phyloP scores from a whole-genome alignment of 805 yeast species.

The Candida takata region DNA sequence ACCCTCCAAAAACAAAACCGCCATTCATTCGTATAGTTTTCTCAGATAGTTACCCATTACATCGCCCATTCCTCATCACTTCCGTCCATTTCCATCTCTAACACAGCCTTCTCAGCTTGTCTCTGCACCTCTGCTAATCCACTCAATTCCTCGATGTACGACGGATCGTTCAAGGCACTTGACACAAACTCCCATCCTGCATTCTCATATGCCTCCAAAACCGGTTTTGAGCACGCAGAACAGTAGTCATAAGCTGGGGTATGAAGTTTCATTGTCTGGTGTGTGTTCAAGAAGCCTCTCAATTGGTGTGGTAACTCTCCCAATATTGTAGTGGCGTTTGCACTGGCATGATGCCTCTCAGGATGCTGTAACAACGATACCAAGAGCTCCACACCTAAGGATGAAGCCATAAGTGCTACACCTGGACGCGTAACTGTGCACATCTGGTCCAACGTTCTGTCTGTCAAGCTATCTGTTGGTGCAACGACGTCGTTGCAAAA shows the following conservation, averaged over 20 bases:
- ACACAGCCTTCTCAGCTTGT: constrained; percentile 46
- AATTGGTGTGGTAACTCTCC: constrained; percentile 87
- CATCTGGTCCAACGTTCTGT: constrained; percentile 93
- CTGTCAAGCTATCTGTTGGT: constrained; percentile 81
- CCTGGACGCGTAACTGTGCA: constrained; percentile 99
- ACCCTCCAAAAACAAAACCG: too few species aligned
- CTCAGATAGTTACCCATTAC: background rate
- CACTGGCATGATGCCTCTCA: constrained; percentile 32
- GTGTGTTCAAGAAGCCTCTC: constrained; percentile 73
- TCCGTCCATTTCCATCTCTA: constrained; percentile 20
- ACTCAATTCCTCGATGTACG: constrained; percentile 66
- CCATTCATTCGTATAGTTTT: too few species aligned
- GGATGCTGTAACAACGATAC: constrained; percentile 70
- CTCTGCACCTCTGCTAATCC: constrained; percentile 72
- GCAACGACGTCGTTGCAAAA: constrained; percentile 95
- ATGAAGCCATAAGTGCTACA: constrained; percentile 80
- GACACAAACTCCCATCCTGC: constrained; percentile 80
- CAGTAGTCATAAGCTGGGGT: constrained; percentile 75
- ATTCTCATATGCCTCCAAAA: constrained; percentile 42
- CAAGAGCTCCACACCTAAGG: constrained; percentile 78
- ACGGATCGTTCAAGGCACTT: constrained; percentile 57
- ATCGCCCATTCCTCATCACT: constrained; percentile 20
- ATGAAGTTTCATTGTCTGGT: constrained; percentile 53
- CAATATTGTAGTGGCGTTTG: constrained; percentile 32
- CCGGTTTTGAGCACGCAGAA: constrained; percentile 73